Evolutionary conservation across 1,284 basidiomycete species (phyloP), one percentile per base, ranked within the genome.

Genomic region (Golubevia pallescens): DNA sequence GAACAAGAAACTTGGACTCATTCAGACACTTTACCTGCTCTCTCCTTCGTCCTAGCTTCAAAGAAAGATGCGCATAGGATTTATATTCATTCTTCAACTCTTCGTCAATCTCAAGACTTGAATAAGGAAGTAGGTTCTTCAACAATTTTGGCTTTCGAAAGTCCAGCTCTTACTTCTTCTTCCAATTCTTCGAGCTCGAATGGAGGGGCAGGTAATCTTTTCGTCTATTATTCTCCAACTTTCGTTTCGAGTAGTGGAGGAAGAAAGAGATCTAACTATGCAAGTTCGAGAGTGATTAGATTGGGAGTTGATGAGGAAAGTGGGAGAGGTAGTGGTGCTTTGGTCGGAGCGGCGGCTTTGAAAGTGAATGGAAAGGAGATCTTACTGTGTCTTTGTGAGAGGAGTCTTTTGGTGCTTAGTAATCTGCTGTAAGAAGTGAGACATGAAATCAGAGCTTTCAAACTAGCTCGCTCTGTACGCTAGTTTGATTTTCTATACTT

Each of bases 1-100:
- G 74, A 70, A 5, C 63, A 21, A 53, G 53, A 48, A 65, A 79
- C 58, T 57, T 98, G 95, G 95, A 87, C 74, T 53, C 95, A 98
- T 84, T 86, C 86, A 1, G 88, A 90, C 8, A 97, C 94, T 0
- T 93, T 91, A 82, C 91, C 93, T 3, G 96, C 95, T 0, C 89
- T 99, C 2, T 89, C 93, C 0, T 99, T 97, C 81, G 96, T 98
- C 19, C 88, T 99, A 32, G 94, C 94, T 1, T 95, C 94, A 2
- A 99, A 99, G 86, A 66, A 74, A 0, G 80, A 82, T 60, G 77
- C 77, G 34, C 74, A 77, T 54, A 73, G 74, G 3, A 71, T 81
- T 19, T 73, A 77, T 53, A 54, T 75, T 21, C 32, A 54, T 34
- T 28, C 28, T 28, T 28, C 28, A 28, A 28, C 28, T 28, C 28